Evolutionary conservation across 1,284 basidiomycete species (phyloP), one percentile per base, ranked within the genome.

Genomic region (Leucoagaricus sp.): DNA sequence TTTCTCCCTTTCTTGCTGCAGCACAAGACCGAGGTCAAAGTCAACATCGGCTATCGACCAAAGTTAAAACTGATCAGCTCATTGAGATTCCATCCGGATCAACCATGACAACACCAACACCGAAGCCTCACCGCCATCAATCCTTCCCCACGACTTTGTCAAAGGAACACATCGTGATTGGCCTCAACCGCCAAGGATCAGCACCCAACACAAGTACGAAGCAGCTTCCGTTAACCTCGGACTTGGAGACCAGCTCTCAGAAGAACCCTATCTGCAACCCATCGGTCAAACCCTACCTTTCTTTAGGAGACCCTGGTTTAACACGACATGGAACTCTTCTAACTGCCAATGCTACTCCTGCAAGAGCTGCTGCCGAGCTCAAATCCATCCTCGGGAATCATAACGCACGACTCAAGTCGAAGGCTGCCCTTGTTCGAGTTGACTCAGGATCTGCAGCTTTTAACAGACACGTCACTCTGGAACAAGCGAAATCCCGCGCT

Each of bases 401-500:
- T 0, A 73, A 77, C 54, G 75, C 84, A 28, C 79, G 80, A 36
- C 69, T 89, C 45, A 85, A 81, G 65, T 69, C 78, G 36, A 81
- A 84, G 7, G 78, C 84, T 10, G 70, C 74, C 3, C 62, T 86
- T 25, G 60, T 75, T 15, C 73, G 76, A 2, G 58, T 68, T 47
- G 53, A 63, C 31, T 58, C 57, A 48, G 59, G 60, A n/a, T 55
- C 50, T 48, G 45, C 48, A 28, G 17, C 62, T 58, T 58, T 63
- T n/a, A 63, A 63, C 33, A 67, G 68, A 33, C 60, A 66, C 6
- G 72, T 83, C 3, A 65, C 70, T 52, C 67, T 89, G 57, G 83
- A 93, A 74, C 83, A 88, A 71, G 82, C 84, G 47, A 82, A 89
- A 75, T 64, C 77, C 10, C 78, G 78, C 28, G 86, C 93, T 2